phyloP scores from a whole-genome alignment of 2,329 filamentous ascomycete genomes.

The Botrytis elliptica region DNA sequence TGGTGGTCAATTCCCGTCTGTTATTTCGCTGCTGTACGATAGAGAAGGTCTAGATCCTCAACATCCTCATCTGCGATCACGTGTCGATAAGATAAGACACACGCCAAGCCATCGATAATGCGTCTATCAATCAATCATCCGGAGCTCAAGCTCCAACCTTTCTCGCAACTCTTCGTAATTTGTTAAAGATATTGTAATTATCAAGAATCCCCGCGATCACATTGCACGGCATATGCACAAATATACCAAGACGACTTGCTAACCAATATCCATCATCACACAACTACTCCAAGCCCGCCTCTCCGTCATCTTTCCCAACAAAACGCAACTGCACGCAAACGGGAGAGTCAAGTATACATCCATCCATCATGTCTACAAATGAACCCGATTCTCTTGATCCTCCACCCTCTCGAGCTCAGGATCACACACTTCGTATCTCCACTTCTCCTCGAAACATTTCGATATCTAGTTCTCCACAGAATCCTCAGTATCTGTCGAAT shows the following conservation, averaged over 20 bases:
- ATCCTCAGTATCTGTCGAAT: slow-evolving; percentile 1
- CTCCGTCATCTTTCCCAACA: slow-evolving; percentile 15
- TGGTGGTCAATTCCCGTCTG: too few species aligned
- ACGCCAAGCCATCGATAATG: slow-evolving; percentile 8
- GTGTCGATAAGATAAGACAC: slow-evolving; percentile 11
- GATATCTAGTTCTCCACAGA: not conserved
- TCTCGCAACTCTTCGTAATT: not conserved
- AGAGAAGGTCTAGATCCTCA: not conserved
- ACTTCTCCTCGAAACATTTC: slow-evolving; percentile 2
- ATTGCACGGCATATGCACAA: slow-evolving; percentile 14
- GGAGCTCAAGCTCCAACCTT: slow-evolving; percentile 8
- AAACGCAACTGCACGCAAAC: not conserved
- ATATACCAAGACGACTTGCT: not conserved
- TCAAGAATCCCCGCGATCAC: slow-evolving; percentile 1
- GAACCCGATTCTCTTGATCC: slow-evolving; percentile 6
- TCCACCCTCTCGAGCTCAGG: slow-evolving; percentile 2
- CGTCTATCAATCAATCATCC: slow-evolving; percentile 8
- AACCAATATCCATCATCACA: not conserved
- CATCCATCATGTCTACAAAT: slow-evolving; percentile 14
- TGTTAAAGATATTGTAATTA: not conserved
- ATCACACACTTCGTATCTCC: not conserved
- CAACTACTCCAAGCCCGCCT: not conserved
- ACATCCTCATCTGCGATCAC: not conserved
- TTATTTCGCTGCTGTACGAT: too few species aligned
- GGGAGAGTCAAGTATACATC: not conserved